These are phyloP conservation scores for Alternaria ventricosa DNA, from an alignment of 2,329 filamentous ascomycete genomes.

Conservation along the genomic window DNA sequence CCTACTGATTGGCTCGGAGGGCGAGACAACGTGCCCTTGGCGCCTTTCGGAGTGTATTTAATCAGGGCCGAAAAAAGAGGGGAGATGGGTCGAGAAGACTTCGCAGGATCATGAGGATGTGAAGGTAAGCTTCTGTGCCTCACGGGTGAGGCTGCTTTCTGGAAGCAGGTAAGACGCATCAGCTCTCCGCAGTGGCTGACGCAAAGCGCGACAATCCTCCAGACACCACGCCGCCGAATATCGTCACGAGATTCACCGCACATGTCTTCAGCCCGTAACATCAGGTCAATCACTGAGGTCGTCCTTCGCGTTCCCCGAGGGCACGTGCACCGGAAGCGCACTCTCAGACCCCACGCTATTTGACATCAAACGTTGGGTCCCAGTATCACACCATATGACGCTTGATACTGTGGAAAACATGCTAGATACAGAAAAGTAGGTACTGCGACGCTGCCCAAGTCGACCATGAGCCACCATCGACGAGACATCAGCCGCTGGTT, in stretches of 20 bases:
- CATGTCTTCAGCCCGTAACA: neutral
- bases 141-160: conserved; percentile 8
- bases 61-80: neutral
- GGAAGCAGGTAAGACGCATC: neutral
- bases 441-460: neutral
- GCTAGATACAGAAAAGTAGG: neutral
- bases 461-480: neutral
- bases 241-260: neutral
- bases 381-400: neutral
- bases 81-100: neutral
- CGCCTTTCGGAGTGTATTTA: neutral
- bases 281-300: neutral
- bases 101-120: neutral
- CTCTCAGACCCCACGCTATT: neutral
- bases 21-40: neutral
- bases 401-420: neutral
- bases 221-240: neutral
- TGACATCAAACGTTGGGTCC: neutral
- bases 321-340: conserved; percentile 3
- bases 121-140: conserved; percentile 10
- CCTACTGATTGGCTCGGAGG: neutral
- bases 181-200: neutral
- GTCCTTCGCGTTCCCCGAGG: neutral
- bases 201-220: neutral
- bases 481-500: neutral